phyloP scores from a whole-genome alignment of 2,329 filamentous ascomycete genomes.

The Colletotrichum lindemuthianum region DNA sequence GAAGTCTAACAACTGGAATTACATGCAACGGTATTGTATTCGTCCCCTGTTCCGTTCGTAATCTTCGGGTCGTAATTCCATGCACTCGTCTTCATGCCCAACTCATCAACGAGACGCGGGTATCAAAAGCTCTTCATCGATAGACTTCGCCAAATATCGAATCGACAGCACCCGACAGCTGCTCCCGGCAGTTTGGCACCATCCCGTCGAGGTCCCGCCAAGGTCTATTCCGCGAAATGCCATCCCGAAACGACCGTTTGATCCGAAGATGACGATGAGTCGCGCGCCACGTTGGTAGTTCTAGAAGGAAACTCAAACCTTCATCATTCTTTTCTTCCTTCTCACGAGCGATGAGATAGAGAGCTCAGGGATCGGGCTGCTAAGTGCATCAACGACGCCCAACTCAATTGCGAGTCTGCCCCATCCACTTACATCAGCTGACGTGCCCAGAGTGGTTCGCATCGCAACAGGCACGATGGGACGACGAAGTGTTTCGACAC shows the following conservation, averaged over 20 bases:
- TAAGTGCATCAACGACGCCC: neutral
- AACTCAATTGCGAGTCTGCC: constrained; percentile 1
- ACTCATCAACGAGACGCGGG: no score
- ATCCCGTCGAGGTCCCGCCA: neutral
- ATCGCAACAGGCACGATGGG: constrained; percentile 5
- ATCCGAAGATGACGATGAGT: constrained; percentile 5
- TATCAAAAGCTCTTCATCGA: neutral
- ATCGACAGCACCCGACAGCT: neutral
- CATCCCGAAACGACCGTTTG: constrained; percentile 15
- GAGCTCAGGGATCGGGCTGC: constrained; percentile 6
- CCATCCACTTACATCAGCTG: no score
- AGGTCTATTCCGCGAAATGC: constrained; percentile 3
- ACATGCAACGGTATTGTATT: neutral
- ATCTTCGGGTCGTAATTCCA: neutral
- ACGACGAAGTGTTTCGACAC: constrained; percentile 10
- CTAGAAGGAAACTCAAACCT: constrained; percentile 8
- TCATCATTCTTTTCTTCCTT: neutral
- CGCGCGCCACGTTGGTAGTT: neutral
- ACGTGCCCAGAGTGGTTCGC: no score
- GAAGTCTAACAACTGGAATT: constrained; percentile 16
- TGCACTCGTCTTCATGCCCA: neutral
- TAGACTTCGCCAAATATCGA: neutral
- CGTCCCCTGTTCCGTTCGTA: neutral
- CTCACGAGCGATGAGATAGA: neutral
- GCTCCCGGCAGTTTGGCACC: neutral